Percentiles rank a stretch among this genome's conserved stretches.
Conservation (phyloP, 768 basidiomycete genomes). For the Lentinula sp. region DNA sequence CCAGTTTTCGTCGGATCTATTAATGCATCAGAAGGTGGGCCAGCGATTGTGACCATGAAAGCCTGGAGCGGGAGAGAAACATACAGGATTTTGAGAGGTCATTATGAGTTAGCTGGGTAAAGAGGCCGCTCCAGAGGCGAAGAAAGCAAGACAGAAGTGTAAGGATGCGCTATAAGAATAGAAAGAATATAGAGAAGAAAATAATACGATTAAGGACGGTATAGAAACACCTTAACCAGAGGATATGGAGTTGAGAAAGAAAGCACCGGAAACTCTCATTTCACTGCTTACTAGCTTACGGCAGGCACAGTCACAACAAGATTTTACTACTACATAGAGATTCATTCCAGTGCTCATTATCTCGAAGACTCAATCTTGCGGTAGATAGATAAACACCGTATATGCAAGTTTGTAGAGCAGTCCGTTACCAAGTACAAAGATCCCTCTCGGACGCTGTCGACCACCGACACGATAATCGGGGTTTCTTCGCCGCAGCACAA, state of each 20-base stretch:
- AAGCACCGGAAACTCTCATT: background rate
- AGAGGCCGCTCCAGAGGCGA: background rate
- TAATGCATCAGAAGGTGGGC: background rate
- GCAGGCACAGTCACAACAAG: background rate
- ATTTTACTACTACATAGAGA: background rate
- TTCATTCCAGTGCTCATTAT: background rate
- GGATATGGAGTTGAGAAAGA: background rate
- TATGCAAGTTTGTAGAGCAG: background rate
- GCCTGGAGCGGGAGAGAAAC: slow-evolving; percentile 19
- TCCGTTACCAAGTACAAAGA: background rate
- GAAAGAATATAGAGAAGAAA: slow-evolving; percentile 18
- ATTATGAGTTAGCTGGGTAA: slow-evolving; percentile 6
- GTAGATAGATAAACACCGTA: background rate
- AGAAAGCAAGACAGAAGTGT: slow-evolving; percentile 11
- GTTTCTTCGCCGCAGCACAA: background rate
- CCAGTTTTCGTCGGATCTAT: slow-evolving; percentile 90
- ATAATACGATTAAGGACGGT: slow-evolving; percentile 1
- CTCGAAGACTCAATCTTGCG: background rate
- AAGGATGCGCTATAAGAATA: slow-evolving; percentile 9
- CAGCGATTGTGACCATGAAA: slow-evolving; percentile 1
- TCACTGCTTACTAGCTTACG: background rate
- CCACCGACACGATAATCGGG: background rate
- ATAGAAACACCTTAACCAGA: slow-evolving; percentile 1
- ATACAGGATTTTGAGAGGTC: slow-evolving; percentile 53
- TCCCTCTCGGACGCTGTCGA: background rate